phyloP scores from a whole-genome alignment of 495 filamentous ascomycete species.

The Penicillium simplicissimum region DNA sequence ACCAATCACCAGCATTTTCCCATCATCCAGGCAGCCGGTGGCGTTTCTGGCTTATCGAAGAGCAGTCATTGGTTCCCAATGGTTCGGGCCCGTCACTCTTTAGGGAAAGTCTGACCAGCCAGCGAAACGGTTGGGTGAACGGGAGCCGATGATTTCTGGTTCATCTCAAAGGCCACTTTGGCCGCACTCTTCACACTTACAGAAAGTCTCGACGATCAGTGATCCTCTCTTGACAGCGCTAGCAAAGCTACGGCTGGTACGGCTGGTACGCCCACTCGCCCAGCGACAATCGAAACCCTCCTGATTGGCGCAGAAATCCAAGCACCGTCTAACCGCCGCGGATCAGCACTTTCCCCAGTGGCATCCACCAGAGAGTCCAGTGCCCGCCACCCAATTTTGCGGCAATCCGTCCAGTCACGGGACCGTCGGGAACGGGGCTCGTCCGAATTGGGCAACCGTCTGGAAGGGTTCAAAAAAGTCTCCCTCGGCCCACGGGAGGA shows the following conservation, averaged over 20 bases:
- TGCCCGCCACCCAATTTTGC: slow-evolving; percentile 1
- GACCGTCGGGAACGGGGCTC: not conserved
- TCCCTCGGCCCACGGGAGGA: not conserved
- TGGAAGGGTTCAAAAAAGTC: not conserved
- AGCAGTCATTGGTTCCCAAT: not conserved
- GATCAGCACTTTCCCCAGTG: not conserved
- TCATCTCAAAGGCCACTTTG: not conserved
- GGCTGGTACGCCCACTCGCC: too few relatives aligned
- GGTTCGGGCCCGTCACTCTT: not conserved
- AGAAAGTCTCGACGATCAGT: not conserved
- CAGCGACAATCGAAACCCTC: not conserved
- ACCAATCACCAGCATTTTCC: not conserved
- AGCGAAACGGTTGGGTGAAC: not conserved
- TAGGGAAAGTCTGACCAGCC: not conserved
- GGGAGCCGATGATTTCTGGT: too few relatives aligned
- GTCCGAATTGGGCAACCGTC: not conserved
- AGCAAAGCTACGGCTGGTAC: not conserved
- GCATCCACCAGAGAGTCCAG: too few relatives aligned
- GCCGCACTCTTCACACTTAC: not conserved
- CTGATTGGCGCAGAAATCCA: not conserved
- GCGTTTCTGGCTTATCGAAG: slow-evolving; percentile 18
- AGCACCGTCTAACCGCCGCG: not conserved
- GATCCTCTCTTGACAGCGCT: not conserved
- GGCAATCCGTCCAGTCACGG: not conserved
- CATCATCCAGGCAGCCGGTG: slow-evolving; percentile 12